Base-by-base conservation (phyloP, 768 basidiomycete genomes). In the Boletus pseudo-olivaceus region DNA sequence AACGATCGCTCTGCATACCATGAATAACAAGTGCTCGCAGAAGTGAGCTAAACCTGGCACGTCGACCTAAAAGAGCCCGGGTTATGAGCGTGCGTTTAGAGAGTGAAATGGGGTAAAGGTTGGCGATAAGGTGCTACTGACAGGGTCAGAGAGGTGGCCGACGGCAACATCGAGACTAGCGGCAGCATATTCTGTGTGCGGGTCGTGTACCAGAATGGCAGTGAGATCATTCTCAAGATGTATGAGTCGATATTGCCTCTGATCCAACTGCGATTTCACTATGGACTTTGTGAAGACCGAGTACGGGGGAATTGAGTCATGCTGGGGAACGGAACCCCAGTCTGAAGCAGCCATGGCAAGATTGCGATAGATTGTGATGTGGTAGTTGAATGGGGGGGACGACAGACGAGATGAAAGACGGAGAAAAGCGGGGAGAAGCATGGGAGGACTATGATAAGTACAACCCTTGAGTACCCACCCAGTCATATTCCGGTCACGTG, bases 1-100 rank as follows among this genome's bases (percentile, higher is more conserved):
- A 37, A 41, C 8, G 33, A 43, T 37, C 33, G 33, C 7, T 32
- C 8, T 5, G 69, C 84, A 57, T 62, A 93, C 95, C 86, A 99
- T 92, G 73, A 99, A 99, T 57, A 97, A 72, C 46, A 99, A 68
- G 70, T 99, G 96, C 69, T 99, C 96, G 73, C 94, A 95, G 67
- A 95, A 95, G 71, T 96, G 93, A 45, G 93, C 93, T 41, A 95
- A 78, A 11, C 93, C 93, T 10, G 90, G 93, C 81, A 94, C 88
- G 66, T 96, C 93, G 67, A 81, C 84, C 84, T 90, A 45, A 42
- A 55, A 7, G 41, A 29, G 42, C 35, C 15, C 10, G 30, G 23
- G 30, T 11, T 12, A n/a, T 57, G 8, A 65, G 49, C 0, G 44
- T 10, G n/a, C 3, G 3, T n/a, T 19, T 11, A 39, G 45, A n/a